A percentile compares a stretch with the other conserved stretches of the same genome.
Conservation (phyloP, 225 moss, liverwort and hornwort species). For the Marchantia paleacea region DNA sequence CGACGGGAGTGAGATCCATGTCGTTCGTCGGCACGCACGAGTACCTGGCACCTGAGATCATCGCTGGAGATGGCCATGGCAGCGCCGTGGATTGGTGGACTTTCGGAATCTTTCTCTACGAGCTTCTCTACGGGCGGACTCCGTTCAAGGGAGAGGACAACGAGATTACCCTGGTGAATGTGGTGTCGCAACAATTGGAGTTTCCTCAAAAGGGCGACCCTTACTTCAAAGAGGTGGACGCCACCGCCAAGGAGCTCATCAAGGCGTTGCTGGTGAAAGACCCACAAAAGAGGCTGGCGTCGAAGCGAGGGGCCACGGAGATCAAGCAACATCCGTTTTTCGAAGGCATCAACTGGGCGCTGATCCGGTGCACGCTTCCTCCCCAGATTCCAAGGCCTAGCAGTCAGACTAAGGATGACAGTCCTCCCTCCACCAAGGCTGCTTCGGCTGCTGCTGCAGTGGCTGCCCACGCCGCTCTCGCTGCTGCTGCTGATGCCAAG, state of each 20-base stretch:
- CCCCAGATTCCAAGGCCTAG: conserved; percentile 67
- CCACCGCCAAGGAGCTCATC: conserved; percentile 74
- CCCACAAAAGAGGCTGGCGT: conserved; percentile 78
- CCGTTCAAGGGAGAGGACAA: conserved; percentile 93
- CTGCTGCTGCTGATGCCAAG: conserved; percentile 17
- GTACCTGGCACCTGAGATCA: conserved; percentile 92
- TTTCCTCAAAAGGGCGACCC: conserved; percentile 63
- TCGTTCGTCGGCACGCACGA: conserved; percentile 91
- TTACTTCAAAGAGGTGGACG: conserved; percentile 61
- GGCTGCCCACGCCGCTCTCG: conserved; percentile 15
- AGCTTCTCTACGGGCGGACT: conserved; percentile 77
- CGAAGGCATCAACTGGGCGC: conserved; percentile 91
- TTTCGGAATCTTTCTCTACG: conserved; percentile 87
- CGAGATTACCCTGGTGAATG: conserved; percentile 84
- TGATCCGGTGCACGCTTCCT: conserved; percentile 86
- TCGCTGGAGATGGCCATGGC: conserved; percentile 88
- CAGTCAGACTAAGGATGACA: conserved; percentile 11
- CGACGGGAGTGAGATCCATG: conserved; percentile 90
- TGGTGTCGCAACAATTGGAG: conserved; percentile 73
- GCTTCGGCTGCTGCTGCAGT: conserved; percentile 20
- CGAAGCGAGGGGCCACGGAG: conserved; percentile 84
- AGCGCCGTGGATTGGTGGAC: conserved; percentile 99
- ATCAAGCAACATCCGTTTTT: conserved; percentile 96
- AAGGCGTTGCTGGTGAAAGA: conserved; percentile 86
- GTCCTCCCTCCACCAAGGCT: background rate